Conservation (phyloP, 352 stramenopile genomes). For the Pythium guiyangense region DNA sequence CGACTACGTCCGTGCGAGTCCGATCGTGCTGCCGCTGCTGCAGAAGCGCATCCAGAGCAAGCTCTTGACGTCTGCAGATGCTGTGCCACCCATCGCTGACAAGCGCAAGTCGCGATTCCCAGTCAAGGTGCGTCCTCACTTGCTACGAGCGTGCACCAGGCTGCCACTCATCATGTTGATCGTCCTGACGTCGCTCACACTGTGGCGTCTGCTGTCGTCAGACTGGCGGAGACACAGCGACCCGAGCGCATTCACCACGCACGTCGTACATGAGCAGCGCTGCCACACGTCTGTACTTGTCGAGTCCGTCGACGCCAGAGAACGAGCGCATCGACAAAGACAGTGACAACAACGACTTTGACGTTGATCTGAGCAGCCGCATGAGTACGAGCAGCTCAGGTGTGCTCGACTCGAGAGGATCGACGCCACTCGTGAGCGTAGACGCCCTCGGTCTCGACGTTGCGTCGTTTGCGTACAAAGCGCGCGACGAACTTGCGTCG, state of each 20-base stretch:
- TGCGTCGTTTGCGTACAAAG: conserved; percentile 46
- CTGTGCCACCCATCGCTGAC: conserved; percentile 14
- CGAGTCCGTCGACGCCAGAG: not conserved
- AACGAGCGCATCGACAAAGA: not conserved
- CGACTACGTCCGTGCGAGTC: conserved; percentile 33
- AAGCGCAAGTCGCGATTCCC: conserved; percentile 34
- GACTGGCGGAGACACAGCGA: not conserved
- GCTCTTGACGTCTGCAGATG: conserved; percentile 10
- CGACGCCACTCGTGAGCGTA: conserved; percentile 32
- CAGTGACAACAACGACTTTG: not conserved
- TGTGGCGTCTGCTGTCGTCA: not conserved
- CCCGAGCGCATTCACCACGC: not conserved
- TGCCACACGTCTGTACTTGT: not conserved
- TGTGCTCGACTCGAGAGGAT: conserved; percentile 1
- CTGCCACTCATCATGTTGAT: not conserved
- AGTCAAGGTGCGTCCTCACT: conserved; percentile 3
- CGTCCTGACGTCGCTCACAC: no score
- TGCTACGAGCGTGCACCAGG: not conserved
- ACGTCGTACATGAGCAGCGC: not conserved
- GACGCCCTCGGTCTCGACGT: conserved; percentile 52
- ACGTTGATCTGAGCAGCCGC: conserved; percentile 2
- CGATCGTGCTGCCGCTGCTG: conserved; percentile 42
- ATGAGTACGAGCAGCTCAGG: not conserved
- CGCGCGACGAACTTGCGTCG: conserved; percentile 12
- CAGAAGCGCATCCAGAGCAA: conserved; percentile 32